phyloP scores from a whole-genome alignment of 306 rosid species.

The Inga leiocalycina region DNA sequence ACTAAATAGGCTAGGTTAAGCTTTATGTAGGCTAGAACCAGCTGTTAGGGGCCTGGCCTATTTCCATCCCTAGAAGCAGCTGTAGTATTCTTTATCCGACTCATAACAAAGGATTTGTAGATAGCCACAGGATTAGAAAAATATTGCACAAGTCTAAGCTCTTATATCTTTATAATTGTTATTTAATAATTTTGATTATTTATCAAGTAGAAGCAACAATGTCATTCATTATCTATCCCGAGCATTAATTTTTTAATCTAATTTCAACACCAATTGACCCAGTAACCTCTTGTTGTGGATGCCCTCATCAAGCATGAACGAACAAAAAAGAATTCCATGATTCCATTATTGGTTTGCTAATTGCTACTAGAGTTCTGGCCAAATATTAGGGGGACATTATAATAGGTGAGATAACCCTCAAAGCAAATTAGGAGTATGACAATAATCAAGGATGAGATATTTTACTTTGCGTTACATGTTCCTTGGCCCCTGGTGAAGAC shows the following conservation, averaged over 20 bases:
- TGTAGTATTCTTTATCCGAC: background rate
- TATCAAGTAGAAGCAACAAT: background rate
- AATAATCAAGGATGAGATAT: background rate
- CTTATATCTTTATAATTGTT: background rate
- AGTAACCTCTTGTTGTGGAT: background rate
- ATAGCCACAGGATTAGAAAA: no score
- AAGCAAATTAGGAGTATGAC: background rate
- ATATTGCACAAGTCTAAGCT: background rate
- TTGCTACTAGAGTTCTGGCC: background rate
- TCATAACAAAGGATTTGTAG: background rate
- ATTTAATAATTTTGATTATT: background rate
- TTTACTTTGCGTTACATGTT: conserved; percentile 13
- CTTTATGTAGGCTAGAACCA: no score
- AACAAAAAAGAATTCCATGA: background rate
- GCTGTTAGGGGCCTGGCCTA: no score
- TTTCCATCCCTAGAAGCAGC: no score
- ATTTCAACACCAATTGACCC: background rate
- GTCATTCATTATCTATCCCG: background rate
- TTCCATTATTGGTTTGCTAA: background rate
- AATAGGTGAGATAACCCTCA: background rate
- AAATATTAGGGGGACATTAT: background rate
- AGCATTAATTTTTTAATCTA: no score
- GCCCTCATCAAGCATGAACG: background rate
- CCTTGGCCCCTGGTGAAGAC: conserved; percentile 24
- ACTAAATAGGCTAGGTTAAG: no score